These are phyloP conservation scores for Apiospora rasikravindrae DNA, from an alignment of 2,329 filamentous ascomycete genomes.

Conservation along the genomic window DNA sequence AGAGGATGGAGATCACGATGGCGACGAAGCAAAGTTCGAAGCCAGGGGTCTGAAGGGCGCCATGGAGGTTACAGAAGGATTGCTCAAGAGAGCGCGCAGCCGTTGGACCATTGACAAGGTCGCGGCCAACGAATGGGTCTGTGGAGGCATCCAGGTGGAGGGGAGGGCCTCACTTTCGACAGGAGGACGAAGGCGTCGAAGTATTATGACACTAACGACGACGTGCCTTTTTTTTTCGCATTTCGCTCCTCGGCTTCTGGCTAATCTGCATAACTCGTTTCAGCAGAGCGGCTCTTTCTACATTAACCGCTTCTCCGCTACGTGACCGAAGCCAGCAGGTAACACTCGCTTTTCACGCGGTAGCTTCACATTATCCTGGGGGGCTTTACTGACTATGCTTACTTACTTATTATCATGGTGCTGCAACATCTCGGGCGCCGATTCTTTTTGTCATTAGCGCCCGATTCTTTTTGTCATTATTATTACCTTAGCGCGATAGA, in stretches of 20 bases:
- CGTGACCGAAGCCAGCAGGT: background rate
- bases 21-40: conserved; percentile 63
- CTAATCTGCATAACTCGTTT: conserved; percentile 16
- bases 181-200: conserved; percentile 63
- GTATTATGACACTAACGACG: conserved; percentile 43
- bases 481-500: conserved; percentile 11
- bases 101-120: conserved; percentile 80
- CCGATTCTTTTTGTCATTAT: background rate
- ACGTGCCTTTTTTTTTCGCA: background rate
- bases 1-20: conserved; percentile 85
- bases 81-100: conserved; percentile 81
- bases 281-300: conserved; percentile 5
- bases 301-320: conserved; percentile 10
- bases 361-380: background rate
- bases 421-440: background rate
- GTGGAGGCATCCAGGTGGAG: conserved; percentile 71
- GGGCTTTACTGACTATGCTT: conserved; percentile 15
- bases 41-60: conserved; percentile 74
- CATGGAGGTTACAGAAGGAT: conserved; percentile 79
- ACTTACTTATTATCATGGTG: conserved; percentile 1
- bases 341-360: conserved; percentile 11
- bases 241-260: background rate
- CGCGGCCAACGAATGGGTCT: conserved; percentile 76
- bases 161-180: conserved; percentile 62
- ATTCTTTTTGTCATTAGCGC: background rate